Percentiles rank a stretch among this genome's conserved stretches.
phyloP scores from a whole-genome alignment of 176 grass and related monocot genomes.

The Bonia amplexicaulis region DNA sequence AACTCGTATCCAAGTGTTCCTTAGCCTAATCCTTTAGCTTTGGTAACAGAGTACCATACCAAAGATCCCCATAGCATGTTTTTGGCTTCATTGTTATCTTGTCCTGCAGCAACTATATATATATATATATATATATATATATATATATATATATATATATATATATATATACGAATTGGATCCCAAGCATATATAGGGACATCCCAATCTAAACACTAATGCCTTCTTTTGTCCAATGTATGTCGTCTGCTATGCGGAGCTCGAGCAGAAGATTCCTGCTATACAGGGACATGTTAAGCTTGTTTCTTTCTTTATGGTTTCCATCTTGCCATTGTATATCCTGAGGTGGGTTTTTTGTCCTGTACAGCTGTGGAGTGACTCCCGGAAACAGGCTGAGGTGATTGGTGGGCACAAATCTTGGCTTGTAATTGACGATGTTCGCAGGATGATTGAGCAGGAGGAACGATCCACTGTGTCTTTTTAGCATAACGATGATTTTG shows the following conservation, averaged over 20 bases:
- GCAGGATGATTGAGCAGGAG: conserved; percentile 77
- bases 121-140: conserved; percentile 26
- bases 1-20: conserved; percentile 18
- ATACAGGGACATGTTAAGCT: conserved; percentile 69
- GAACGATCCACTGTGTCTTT: conserved; percentile 26
- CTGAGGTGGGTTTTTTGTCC: conserved; percentile 35
- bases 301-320: conserved; percentile 32
- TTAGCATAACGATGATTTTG: neutral
- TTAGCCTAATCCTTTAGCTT: conserved; percentile 36
- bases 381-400: conserved; percentile 55
- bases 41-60: conserved; percentile 34
- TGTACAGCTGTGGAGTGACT: conserved; percentile 65
- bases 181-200: neutral
- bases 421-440: conserved; percentile 73
- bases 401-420: conserved; percentile 77
- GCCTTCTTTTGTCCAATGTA: conserved; percentile 36
- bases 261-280: conserved; percentile 88
- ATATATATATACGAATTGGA: conserved; percentile 18
- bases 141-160: conserved; percentile 25
- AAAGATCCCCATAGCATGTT: conserved; percentile 21
- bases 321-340: conserved; percentile 12
- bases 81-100: conserved; percentile 34
- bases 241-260: conserved; percentile 20
- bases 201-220: conserved; percentile 9
- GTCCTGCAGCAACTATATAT: conserved; percentile 20